phyloP scores from a whole-genome alignment of 768 basidiomycete species.

The Cystobasidium ongulense region DNA sequence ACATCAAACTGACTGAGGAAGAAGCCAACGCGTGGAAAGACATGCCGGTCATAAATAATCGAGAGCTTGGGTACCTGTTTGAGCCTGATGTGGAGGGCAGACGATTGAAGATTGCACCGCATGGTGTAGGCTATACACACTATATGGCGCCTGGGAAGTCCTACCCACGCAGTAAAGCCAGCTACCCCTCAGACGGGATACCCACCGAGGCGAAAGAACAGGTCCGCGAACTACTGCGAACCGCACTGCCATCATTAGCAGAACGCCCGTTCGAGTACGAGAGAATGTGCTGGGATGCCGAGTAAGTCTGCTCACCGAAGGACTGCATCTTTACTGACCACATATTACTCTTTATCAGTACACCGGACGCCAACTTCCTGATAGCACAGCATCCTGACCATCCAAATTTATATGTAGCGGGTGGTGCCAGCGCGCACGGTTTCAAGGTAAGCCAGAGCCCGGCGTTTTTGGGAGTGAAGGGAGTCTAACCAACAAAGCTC shows the following conservation, averaged over 20 bases:
- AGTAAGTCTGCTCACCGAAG: background rate
- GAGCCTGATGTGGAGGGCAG: slow-evolving; percentile 17
- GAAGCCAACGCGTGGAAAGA: slow-evolving; percentile 4
- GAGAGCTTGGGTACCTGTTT: slow-evolving; percentile 32
- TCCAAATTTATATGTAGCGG: slow-evolving; percentile 19
- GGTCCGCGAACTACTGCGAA: slow-evolving; percentile 16
- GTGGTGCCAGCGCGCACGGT: slow-evolving; percentile 24
- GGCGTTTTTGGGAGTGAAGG: background rate
- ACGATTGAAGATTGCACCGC: slow-evolving; percentile 26
- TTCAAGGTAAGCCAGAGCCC: slow-evolving; percentile 8
- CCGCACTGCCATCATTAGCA: slow-evolving; percentile 1
- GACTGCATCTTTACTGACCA: background rate
- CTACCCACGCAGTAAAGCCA: slow-evolving; percentile 10
- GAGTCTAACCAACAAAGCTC: background rate
- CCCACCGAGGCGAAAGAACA: background rate
- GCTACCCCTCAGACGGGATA: slow-evolving; percentile 29
- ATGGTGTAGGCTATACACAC: slow-evolving; percentile 25
- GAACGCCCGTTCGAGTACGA: slow-evolving; percentile 14
- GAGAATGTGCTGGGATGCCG: slow-evolving; percentile 32
- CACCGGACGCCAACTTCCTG: slow-evolving; percentile 27
- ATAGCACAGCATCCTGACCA: slow-evolving; percentile 10
- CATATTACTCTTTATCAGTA: background rate
- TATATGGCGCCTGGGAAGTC: slow-evolving; percentile 21
- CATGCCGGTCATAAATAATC: slow-evolving; percentile 32
- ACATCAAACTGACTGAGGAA: slow-evolving; percentile 23